phyloP scores from a whole-genome alignment of 2,329 filamentous ascomycete genomes.

The Verticillium nubilum region DNA sequence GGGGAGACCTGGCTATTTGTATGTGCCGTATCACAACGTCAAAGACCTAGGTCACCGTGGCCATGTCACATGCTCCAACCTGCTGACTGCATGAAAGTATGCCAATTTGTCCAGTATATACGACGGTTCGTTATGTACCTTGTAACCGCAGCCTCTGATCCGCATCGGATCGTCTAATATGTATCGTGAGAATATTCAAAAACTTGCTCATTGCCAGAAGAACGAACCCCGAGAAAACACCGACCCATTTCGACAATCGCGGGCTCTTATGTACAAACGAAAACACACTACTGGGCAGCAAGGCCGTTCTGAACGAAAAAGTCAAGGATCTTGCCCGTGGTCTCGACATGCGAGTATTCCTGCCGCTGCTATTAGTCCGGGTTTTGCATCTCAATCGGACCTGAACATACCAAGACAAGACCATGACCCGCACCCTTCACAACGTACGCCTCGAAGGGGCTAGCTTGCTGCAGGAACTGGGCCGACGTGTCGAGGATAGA shows the following conservation, averaged over 20 bases:
- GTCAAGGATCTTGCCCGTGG: slow-evolving; percentile 29
- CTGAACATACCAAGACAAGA: slow-evolving; percentile 37
- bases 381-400: neutral
- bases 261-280: neutral
- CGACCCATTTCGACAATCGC: neutral
- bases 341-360: slow-evolving; percentile 22
- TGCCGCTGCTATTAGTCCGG: slow-evolving; percentile 1
- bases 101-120: neutral
- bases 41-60: neutral
- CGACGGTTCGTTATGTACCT: neutral
- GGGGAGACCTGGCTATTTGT: neutral
- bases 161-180: neutral
- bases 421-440: slow-evolving; percentile 47
- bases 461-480: slow-evolving; percentile 36
- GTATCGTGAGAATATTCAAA: neutral
- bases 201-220: neutral
- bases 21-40: neutral
- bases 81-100: neutral
- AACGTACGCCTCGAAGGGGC: slow-evolving; percentile 45
- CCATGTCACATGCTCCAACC: neutral
- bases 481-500: slow-evolving; percentile 38
- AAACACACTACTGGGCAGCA: neutral
- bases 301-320: slow-evolving; percentile 24
- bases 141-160: neutral
- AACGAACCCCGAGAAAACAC: neutral